Percentiles rank a stretch among this genome's conserved stretches.
Conservation (phyloP, 805 yeast genomes). For the Saturnispora ahearnii region DNA sequence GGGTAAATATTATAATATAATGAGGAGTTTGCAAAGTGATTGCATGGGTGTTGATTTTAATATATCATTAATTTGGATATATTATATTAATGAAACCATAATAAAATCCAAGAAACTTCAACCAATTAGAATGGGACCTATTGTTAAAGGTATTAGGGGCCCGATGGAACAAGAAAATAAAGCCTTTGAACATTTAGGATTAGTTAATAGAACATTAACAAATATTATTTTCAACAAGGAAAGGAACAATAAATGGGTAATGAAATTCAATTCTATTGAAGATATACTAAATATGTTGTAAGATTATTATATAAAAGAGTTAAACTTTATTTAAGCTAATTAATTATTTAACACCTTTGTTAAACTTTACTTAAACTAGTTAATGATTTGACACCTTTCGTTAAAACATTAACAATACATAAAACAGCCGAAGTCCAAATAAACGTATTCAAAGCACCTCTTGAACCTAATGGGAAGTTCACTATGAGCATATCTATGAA, state of each 20-base stretch:
- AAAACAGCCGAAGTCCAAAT: conserved; percentile 1
- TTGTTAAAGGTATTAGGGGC: not conserved
- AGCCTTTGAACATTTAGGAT: not conserved
- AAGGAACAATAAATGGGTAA: not conserved
- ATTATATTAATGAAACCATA: not conserved
- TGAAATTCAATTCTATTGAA: not conserved
- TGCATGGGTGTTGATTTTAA: not conserved
- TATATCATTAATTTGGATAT: not conserved
- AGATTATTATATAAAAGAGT: not conserved
- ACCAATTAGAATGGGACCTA: conserved; percentile 1
- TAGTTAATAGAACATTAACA: not conserved
- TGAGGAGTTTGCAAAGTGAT: not conserved
- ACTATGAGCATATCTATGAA: not conserved
- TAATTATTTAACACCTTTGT: not conserved
- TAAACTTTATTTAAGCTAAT: not conserved
- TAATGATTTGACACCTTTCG: not conserved
- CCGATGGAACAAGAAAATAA: not conserved
- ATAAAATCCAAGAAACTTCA: not conserved
- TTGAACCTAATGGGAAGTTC: not conserved
- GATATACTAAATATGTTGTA: not conserved
- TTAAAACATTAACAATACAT: not conserved
- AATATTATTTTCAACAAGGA: not conserved
- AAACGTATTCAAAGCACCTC: conserved; percentile 2
- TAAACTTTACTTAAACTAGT: not conserved
- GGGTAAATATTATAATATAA: not conserved